A percentile compares a stretch with the other conserved stretches of the same genome.
These are phyloP conservation scores for Pulveroboletus ravenelii DNA, from an alignment of 768 basidiomycete genomes.

Conservation along the genomic window DNA sequence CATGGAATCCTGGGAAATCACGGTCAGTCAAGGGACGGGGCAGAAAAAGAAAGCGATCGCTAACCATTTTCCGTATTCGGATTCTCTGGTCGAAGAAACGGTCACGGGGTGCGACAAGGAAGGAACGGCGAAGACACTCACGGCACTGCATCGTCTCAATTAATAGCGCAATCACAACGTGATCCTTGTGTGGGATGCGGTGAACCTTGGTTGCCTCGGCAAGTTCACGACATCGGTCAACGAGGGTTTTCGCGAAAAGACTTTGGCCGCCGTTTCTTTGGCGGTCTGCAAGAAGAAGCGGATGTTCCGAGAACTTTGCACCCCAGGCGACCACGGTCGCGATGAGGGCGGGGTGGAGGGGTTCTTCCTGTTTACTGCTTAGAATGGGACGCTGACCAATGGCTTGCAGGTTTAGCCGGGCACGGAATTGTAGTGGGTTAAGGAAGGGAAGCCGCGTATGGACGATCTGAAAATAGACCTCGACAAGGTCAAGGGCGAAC, in stretches of 20 bases:
- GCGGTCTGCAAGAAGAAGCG: constrained; percentile 75
- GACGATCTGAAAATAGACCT: constrained; percentile 91
- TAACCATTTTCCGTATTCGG: constrained; percentile 68
- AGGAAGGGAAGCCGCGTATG: constrained; percentile 85
- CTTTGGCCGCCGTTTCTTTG: constrained; percentile 68
- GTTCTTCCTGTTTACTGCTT: constrained; percentile 33
- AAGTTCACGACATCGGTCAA: constrained; percentile 78
- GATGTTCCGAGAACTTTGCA: constrained; percentile 90
- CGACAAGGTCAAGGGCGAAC: constrained; percentile 88
- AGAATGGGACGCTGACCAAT: constrained; percentile 21
- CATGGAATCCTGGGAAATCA: constrained; percentile 60
- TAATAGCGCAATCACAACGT: constrained; percentile 75
- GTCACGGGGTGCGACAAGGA: constrained; percentile 5
- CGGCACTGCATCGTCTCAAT: constrained; percentile 85
- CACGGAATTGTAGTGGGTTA: constrained; percentile 77
- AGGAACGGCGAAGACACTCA: constrained; percentile 42
- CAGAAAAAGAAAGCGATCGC: constrained; percentile 12
- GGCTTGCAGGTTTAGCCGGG: constrained; percentile 50
- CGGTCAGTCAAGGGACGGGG: constrained; percentile 16
- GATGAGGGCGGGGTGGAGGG: constrained; percentile 67
- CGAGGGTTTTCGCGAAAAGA: constrained; percentile 68
- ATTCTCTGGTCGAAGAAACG: constrained; percentile 47
- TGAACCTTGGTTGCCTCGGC: constrained; percentile 86
- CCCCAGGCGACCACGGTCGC: constrained; percentile 91
- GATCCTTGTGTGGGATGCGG: constrained; percentile 71